Conservation (phyloP, 2,329 filamentous ascomycete species). For the Dactylellina drechsleri region DNA sequence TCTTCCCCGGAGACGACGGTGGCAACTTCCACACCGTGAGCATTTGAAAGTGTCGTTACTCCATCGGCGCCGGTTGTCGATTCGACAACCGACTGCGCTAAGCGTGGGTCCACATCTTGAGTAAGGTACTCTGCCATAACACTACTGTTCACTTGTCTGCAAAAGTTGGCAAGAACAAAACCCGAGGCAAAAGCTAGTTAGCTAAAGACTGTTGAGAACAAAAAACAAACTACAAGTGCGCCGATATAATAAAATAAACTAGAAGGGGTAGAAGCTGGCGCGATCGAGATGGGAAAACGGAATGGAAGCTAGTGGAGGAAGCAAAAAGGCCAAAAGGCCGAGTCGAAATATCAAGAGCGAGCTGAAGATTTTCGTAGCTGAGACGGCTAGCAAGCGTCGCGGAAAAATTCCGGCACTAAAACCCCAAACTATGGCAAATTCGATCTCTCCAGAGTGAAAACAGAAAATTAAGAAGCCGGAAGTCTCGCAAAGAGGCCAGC, state of each 20-base stretch:
- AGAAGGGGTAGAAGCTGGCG: neutral
- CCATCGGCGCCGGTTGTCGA: slow-evolving; percentile 68
- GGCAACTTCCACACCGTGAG: slow-evolving; percentile 61
- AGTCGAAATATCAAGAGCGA: neutral
- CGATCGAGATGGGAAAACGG: neutral
- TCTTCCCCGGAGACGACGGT: slow-evolving; percentile 58
- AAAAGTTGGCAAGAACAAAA: slow-evolving; percentile 46
- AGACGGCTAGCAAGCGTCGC: neutral
- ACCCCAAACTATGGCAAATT: slow-evolving; percentile 24
- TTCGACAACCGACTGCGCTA: slow-evolving; percentile 68
- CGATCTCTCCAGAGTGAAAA: neutral
- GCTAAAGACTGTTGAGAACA: slow-evolving; percentile 21
- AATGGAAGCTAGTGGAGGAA: neutral
- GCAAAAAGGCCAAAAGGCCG: neutral
- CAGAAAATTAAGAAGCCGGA: neutral
- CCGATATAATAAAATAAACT: neutral
- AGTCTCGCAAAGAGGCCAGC: neutral
- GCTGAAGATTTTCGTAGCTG: slow-evolving; percentile 2
- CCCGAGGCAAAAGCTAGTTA: slow-evolving; percentile 24
- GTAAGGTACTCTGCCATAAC: slow-evolving; percentile 71
- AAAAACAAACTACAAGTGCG: slow-evolving; percentile 23
- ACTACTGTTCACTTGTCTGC: slow-evolving; percentile 63
- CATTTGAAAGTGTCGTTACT: slow-evolving; percentile 63
- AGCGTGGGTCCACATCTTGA: slow-evolving; percentile 71
- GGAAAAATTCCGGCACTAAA: slow-evolving; percentile 25